Conservation (phyloP, 768 basidiomycete genomes). For the Flagelloscypha sp. region DNA sequence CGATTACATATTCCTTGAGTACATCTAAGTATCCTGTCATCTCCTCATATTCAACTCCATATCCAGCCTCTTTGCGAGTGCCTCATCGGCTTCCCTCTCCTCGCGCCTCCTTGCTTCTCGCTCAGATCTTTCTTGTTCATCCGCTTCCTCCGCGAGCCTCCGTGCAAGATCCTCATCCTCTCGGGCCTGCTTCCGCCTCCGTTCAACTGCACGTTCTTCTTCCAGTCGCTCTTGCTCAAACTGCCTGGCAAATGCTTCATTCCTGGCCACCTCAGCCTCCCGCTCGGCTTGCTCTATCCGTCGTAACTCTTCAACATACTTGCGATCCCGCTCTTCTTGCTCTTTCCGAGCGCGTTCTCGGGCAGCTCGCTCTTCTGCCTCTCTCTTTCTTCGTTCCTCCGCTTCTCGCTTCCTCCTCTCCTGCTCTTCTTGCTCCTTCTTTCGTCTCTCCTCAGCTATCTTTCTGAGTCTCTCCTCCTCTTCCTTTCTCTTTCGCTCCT, state of each 20-base stretch:
- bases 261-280: conserved; percentile 7
- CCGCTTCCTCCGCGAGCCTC: too few relatives aligned
- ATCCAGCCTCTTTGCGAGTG: too few relatives aligned
- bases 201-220: too few relatives aligned
- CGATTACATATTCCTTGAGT: too few relatives aligned
- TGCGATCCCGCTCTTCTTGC: conserved; percentile 5
- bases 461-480: conserved; percentile 12
- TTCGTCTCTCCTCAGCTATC: conserved; percentile 2
- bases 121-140: too few relatives aligned
- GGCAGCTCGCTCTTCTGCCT: conserved; percentile 7
- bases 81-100: too few relatives aligned
- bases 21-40: too few relatives aligned
- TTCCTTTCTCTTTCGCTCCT: conserved; percentile 20
- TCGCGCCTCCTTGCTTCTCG: too few relatives aligned
- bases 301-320: conserved; percentile 15
- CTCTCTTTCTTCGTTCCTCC: conserved; percentile 16
- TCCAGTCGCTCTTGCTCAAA: too few relatives aligned
- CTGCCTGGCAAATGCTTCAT: too few relatives aligned
- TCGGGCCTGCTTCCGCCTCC: too few relatives aligned
- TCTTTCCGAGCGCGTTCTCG: conserved; percentile 4
- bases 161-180: too few relatives aligned
- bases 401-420: conserved; percentile 12
- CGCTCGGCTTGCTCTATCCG: conserved; percentile 15
- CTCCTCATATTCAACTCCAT: conserved; percentile 3
- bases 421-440: conserved; percentile 7